Conservation (phyloP, 2,329 filamentous ascomycete genomes). For the Neonectria ditissima region DNA sequence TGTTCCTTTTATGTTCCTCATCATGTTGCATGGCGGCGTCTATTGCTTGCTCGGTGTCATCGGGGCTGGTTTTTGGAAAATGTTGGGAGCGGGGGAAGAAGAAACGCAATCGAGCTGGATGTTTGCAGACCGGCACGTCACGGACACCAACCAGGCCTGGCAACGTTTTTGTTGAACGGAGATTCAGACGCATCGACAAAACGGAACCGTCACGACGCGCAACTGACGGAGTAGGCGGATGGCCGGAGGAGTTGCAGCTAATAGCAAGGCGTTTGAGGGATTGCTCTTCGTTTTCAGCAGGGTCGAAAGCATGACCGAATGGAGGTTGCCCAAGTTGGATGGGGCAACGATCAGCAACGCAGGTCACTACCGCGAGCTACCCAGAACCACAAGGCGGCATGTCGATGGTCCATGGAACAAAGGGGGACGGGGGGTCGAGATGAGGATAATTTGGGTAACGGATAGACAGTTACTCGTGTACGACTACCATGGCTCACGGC, state of each 20-base stretch:
- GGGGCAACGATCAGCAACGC: slow-evolving; percentile 26
- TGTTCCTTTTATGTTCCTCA: slow-evolving; percentile 48
- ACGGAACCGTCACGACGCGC: slow-evolving; percentile 16
- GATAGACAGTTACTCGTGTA: slow-evolving; percentile 50
- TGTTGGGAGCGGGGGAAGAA: slow-evolving; percentile 35
- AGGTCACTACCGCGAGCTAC: slow-evolving; percentile 21
- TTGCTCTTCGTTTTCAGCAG: slow-evolving; percentile 13
- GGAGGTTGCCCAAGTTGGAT: slow-evolving; percentile 23
- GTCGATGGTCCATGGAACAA: slow-evolving; percentile 31
- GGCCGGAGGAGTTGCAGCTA: slow-evolving; percentile 6
- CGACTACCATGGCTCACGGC: slow-evolving; percentile 45
- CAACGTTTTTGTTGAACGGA: slow-evolving; percentile 27
- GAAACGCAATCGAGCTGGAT: slow-evolving; percentile 39
- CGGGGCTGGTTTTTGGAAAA: slow-evolving; percentile 39
- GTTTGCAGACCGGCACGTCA: slow-evolving; percentile 24
- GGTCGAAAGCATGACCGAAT: slow-evolving; percentile 12
- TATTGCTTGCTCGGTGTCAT: slow-evolving; percentile 45
- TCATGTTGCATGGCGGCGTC: slow-evolving; percentile 54
- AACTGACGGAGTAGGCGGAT: slow-evolving; percentile 10
- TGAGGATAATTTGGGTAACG: slow-evolving; percentile 49
- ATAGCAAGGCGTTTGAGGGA: slow-evolving; percentile 23
- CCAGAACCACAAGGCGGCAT: slow-evolving; percentile 27
- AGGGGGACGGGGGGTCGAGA: slow-evolving; percentile 16
- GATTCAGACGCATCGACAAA: slow-evolving; percentile 22
- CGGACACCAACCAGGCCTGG: slow-evolving; percentile 20